Evolutionary conservation across 495 filamentous ascomycete genomes (phyloP).

Genomic region (Podospora appendiculata): DNA sequence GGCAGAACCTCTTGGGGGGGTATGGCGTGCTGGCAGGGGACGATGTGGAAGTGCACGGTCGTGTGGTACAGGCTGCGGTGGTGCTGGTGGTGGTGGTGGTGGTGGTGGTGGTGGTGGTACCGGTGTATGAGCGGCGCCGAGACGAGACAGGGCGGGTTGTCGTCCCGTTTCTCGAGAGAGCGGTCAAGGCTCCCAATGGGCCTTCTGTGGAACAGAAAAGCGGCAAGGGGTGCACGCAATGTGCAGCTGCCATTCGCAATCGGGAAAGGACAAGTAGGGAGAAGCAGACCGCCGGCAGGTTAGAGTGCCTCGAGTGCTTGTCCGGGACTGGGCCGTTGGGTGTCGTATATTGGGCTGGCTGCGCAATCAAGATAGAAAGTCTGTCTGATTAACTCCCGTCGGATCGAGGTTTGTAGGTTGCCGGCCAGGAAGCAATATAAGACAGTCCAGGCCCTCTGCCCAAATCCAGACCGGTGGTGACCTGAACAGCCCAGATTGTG

Average conservation of each 20-base stretch:
- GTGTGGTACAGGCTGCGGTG: slow-evolving; percentile 8
- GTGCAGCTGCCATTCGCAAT: slow-evolving; percentile 17
- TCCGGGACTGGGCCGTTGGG: too few relatives aligned
- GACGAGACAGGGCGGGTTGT: not conserved
- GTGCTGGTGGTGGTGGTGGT: slow-evolving; percentile 13
- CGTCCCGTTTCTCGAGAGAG: not conserved
- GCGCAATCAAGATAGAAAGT: too few relatives aligned
- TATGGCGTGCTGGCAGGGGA: slow-evolving; percentile 27
- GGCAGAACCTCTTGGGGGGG: slow-evolving; percentile 9
- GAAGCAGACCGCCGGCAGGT: not conserved
- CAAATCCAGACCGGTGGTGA: too few relatives aligned
- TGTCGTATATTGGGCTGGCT: too few relatives aligned
- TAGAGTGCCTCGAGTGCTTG: not conserved
- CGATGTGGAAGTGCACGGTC: slow-evolving; percentile 1
- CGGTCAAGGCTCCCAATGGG: not conserved
- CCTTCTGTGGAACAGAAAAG: not conserved
- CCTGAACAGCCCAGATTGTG: too few relatives aligned
- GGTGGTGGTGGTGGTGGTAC: not conserved
- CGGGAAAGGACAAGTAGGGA: not conserved
- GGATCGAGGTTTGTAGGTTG: too few relatives aligned
- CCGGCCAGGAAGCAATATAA: too few relatives aligned
- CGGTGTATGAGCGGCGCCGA: not conserved
- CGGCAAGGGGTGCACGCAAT: slow-evolving; percentile 23
- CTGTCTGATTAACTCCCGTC: too few relatives aligned
- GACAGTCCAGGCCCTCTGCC: too few relatives aligned